phyloP scores from a whole-genome alignment of 179 eudicot genomes.

The Camellia oleifera region DNA sequence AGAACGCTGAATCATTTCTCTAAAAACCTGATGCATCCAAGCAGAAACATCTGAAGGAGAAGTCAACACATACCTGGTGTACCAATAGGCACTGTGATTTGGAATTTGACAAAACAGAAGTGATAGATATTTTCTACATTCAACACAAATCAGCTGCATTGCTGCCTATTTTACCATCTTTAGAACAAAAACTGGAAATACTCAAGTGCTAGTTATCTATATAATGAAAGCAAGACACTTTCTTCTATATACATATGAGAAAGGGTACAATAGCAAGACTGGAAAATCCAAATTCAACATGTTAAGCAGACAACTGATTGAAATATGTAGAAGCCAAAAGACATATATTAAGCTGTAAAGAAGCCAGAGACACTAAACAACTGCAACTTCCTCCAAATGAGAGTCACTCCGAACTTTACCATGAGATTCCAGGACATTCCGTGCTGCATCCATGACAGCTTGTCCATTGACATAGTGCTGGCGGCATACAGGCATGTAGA shows the following conservation, averaged over 20 bases:
- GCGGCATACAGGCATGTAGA: slow-evolving; percentile 95
- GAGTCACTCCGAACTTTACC: slow-evolving; percentile 26
- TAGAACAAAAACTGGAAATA: neutral
- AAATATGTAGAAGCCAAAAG: neutral
- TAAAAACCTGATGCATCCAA: neutral
- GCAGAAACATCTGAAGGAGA: neutral
- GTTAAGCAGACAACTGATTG: neutral
- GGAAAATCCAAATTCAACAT: neutral
- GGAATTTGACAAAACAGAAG: too few species aligned
- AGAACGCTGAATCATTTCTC: too few species aligned
- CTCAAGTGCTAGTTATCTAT: too few species aligned
- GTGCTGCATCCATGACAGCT: slow-evolving; percentile 33
- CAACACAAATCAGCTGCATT: neutral
- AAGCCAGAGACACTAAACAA: slow-evolving; percentile 2
- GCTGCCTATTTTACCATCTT: neutral
- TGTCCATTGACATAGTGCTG: slow-evolving; percentile 75
- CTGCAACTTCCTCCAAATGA: slow-evolving; percentile 28
- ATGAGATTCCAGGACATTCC: slow-evolving; percentile 23
- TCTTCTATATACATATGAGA: neutral
- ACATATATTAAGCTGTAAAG: neutral
- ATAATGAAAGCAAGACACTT: neutral
- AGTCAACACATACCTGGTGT: neutral
- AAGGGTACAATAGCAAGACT: neutral
- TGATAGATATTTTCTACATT: neutral
- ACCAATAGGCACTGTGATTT: too few species aligned